Evolutionary conservation across 352 stramenopile genomes (phyloP), one percentile per base, ranked within the genome.

Genomic region (Aphanomyces astaci): DNA sequence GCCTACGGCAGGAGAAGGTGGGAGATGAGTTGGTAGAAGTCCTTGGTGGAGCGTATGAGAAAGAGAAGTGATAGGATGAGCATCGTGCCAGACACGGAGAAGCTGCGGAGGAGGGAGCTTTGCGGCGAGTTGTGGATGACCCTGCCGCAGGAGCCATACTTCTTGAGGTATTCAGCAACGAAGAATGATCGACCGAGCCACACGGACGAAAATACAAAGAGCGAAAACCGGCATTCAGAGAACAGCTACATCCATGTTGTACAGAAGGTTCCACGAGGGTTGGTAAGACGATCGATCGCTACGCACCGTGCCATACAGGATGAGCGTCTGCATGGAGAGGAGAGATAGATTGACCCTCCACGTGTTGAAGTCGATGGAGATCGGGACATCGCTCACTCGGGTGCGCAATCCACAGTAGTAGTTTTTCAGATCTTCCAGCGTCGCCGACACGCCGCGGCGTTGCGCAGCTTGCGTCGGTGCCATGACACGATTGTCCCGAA

Each of bases 351-450:
- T 68, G 32, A 59, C 24, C 10, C 62, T 28, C 62, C 62, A 68
- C 5, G 49, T 68, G 28, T 59, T 68, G 24, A 68, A 68, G 48
- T 68, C 62, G 24, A 68, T 49, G 19, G 62, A 68, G 62, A 68
- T 62, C 15, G 48, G 28, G 1, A 68, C 62, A n/a, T 68, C 62
- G 19, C 43, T 31, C 9, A 68, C 43, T 22, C 48, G 30, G 13
- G 19, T 59, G 17, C 49, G 49, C 7, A 68, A 45, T 11, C 43
- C 48, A 17, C 25, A 46, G 25, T 59, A 68, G 62, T 68, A 59
- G 25, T 68, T 68, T 17, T 25, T 28, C 19, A 59, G 43, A 19
- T 60, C 62, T 2, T 59, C 43, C 15, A 68, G 36, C 5, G 62
- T 59, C 3, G 62, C 43, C 2, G 28, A 24, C 19, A 31, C 53